Percentiles rank a stretch among this genome's conserved stretches.
phyloP scores from a whole-genome alignment of 2,329 filamentous ascomycete genomes.

The Neofusicoccum sp. region DNA sequence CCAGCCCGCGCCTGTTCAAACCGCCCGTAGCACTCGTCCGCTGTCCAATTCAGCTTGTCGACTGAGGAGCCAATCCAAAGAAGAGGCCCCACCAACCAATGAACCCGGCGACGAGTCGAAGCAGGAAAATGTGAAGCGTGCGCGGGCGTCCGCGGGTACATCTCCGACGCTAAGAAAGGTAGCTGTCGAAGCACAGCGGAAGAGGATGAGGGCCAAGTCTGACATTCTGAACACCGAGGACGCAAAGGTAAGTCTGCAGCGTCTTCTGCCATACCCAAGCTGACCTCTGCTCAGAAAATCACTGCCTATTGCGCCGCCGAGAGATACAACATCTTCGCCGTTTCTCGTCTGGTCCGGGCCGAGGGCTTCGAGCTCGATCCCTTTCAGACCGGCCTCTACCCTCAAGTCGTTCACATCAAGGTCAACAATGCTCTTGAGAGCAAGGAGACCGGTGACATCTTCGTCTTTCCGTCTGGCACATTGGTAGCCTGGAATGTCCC shows the following conservation, averaged over 20 bases:
- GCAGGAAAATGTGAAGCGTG: not conserved
- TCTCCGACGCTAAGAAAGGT: conserved; percentile 74
- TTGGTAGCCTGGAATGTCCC: conserved; percentile 90
- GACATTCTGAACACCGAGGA: conserved; percentile 35
- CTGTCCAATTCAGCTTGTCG: not conserved
- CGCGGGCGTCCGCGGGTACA: conserved; percentile 31
- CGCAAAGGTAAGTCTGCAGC: conserved; percentile 22
- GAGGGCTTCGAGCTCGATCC: conserved; percentile 67
- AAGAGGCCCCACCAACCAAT: not conserved
- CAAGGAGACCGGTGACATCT: conserved; percentile 75
- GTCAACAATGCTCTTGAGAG: conserved; percentile 49
- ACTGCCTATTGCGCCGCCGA: conserved; percentile 71
- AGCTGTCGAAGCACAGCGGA: conserved; percentile 77
- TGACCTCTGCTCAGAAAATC: conserved; percentile 46
- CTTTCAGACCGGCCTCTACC: conserved; percentile 62
- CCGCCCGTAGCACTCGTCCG: not conserved
- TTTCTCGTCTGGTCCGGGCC: conserved; percentile 58
- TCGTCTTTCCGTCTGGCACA: conserved; percentile 93
- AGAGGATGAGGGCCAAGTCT: conserved; percentile 50
- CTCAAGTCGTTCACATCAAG: conserved; percentile 66
- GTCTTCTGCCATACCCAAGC: not conserved
- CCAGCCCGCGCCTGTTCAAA: not conserved
- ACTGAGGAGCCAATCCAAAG: not conserved
- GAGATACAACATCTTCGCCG: conserved; percentile 63
- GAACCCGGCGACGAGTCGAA: not conserved